A percentile compares a stretch with the other conserved stretches of the same genome.
Conservation (phyloP, 2,329 filamentous ascomycete species). For the Aspergillus novofumigatus region DNA sequence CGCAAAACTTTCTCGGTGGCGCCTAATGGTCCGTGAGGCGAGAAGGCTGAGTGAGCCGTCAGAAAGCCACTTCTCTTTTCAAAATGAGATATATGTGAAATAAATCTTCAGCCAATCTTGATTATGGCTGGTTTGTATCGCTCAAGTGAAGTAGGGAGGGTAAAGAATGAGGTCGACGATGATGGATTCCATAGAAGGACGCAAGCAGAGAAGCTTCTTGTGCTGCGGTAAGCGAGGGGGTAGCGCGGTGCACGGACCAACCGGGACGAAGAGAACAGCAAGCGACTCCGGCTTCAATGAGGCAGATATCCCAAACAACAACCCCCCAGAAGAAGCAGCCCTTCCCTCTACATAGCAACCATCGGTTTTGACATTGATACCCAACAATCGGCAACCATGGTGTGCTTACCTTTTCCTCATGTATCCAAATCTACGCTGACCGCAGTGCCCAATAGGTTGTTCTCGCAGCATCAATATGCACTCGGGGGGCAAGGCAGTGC, state of each 20-base stretch:
- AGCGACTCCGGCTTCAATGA: constrained; percentile 26
- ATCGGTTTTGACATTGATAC: background rate
- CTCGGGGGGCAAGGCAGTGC: constrained; percentile 93
- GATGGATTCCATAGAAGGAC: constrained; percentile 3
- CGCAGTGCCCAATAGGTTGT: constrained; percentile 65
- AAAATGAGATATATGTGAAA: background rate
- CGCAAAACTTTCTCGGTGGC: constrained; percentile 18
- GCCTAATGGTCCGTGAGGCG: constrained; percentile 8
- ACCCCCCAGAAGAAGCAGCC: constrained; percentile 11
- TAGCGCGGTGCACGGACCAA: constrained; percentile 33
- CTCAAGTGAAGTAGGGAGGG: constrained; percentile 6
- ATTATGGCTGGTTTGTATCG: background rate
- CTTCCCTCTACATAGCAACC: background rate
- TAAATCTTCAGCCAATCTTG: background rate
- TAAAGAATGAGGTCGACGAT: background rate
- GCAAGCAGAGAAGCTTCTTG: constrained; percentile 16
- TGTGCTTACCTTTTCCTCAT: constrained; percentile 10
- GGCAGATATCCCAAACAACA: background rate
- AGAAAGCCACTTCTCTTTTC: background rate
- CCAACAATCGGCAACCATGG: constrained; percentile 20
- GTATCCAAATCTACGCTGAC: constrained; percentile 10
- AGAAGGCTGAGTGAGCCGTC: constrained; percentile 2
- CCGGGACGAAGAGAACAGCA: constrained; percentile 37
- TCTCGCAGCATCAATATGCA: constrained; percentile 97
- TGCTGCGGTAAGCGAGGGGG: constrained; percentile 36